Conservation (phyloP, 139 green algal genomes). For the Diplosphaera chodatii region DNA sequence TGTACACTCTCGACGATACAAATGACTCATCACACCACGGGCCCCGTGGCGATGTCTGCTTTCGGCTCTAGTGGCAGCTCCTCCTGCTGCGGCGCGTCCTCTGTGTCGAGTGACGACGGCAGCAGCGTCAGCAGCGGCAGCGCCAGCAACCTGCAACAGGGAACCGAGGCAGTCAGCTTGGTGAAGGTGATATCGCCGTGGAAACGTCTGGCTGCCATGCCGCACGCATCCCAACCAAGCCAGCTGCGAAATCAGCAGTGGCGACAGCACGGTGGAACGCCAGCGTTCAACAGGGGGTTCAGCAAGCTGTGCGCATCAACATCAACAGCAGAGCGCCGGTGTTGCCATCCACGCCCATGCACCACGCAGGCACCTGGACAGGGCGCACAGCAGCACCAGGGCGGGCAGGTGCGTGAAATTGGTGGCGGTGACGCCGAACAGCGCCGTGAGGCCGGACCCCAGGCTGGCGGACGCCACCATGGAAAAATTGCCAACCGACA, state of each 20-base stretch:
- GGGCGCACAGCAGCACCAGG: conserved; percentile 14
- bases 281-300: too few relatives aligned
- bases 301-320: too few relatives aligned
- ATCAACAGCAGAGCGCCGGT: too few relatives aligned
- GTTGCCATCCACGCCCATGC: too few relatives aligned
- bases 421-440: conserved; percentile 48
- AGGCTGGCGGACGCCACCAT: conserved; percentile 10
- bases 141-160: not conserved
- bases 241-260: too few relatives aligned
- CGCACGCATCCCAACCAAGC: too few relatives aligned
- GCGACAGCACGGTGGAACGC: too few relatives aligned
- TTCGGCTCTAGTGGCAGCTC: not conserved
- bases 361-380: not conserved
- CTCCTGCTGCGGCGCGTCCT: not conserved
- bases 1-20: too few relatives aligned
- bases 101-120: not conserved
- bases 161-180: too few relatives aligned
- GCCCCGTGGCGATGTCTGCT: not conserved
- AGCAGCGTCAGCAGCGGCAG: not conserved
- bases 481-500: conserved; percentile 74
- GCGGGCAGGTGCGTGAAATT: conserved; percentile 53
- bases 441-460: conserved; percentile 52
- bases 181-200: too few relatives aligned
- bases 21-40: too few relatives aligned
- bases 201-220: too few relatives aligned